Evolutionary conservation across 2,329 filamentous ascomycete genomes (phyloP).

Genomic region (Xylaria sp.): DNA sequence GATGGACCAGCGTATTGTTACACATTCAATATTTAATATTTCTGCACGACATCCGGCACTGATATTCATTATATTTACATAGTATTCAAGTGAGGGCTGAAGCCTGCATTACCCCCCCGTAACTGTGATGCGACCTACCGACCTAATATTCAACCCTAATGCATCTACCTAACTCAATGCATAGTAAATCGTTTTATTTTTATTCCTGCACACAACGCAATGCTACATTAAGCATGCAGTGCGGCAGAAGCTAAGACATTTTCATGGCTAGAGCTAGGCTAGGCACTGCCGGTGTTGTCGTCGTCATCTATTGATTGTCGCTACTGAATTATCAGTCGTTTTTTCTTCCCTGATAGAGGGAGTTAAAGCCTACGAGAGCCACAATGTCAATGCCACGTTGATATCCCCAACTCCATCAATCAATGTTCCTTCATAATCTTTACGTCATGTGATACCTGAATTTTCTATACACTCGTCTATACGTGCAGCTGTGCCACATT

Average conservation of each 20-base stretch:
- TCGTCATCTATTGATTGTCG: neutral
- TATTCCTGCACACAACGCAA: slow-evolving; percentile 27
- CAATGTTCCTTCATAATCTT: slow-evolving; percentile 6
- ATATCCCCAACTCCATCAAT: slow-evolving; percentile 16
- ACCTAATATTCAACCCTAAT: slow-evolving; percentile 18
- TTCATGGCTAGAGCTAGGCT: neutral
- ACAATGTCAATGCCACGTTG: slow-evolving; percentile 29
- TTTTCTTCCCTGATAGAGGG: neutral
- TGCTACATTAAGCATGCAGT: slow-evolving; percentile 29
- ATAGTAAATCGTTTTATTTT: slow-evolving; percentile 32
- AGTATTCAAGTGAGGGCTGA: slow-evolving; percentile 25
- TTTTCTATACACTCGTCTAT: neutral
- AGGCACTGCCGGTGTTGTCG: neutral
- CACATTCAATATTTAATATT: slow-evolving; percentile 21
- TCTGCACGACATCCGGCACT: slow-evolving; percentile 36
- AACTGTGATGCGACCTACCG: slow-evolving; percentile 24
- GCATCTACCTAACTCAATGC: slow-evolving; percentile 26
- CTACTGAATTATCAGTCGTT: slow-evolving; percentile 1
- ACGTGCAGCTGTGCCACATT: slow-evolving; percentile 31
- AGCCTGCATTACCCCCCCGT: slow-evolving; percentile 22
- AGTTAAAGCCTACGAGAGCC: slow-evolving; percentile 18
- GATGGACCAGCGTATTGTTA: slow-evolving; percentile 14
- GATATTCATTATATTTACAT: slow-evolving; percentile 10
- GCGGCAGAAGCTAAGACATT: slow-evolving; percentile 14
- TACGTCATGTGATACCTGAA: slow-evolving; percentile 29